These are phyloP conservation scores for Adansonia grandidieri DNA, from an alignment of 441 rosid species.

Conservation along the genomic window DNA sequence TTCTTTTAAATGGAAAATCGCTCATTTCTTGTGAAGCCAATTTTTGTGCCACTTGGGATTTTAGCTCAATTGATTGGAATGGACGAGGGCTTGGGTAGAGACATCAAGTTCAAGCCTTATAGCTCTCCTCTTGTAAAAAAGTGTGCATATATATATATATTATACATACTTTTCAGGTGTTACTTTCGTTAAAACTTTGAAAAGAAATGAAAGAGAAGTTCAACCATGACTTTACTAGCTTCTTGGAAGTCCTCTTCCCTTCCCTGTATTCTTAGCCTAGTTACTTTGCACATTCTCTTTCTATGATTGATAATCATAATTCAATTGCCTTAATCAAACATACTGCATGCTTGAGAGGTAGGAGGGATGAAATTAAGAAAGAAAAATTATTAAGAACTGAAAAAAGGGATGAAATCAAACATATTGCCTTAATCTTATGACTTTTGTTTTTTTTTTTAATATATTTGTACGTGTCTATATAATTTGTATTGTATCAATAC, in stretches of 20 bases:
- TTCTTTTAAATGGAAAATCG: constrained; percentile 23
- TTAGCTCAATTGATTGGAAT: neutral
- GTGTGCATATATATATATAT: neutral
- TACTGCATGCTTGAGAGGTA: too few relatives aligned
- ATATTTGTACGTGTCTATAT: too few relatives aligned
- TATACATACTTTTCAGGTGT: neutral
- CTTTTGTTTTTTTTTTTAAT: too few relatives aligned
- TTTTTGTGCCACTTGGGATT: constrained; percentile 23
- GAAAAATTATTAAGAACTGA: too few relatives aligned
- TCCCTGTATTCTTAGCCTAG: neutral
- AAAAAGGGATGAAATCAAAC: too few relatives aligned
- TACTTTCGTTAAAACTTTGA: neutral
- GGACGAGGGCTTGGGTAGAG: neutral
- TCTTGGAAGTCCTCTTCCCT: neutral
- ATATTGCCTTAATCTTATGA: too few relatives aligned
- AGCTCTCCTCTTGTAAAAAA: neutral
- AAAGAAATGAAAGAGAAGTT: neutral
- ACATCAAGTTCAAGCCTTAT: neutral
- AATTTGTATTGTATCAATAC: too few relatives aligned
- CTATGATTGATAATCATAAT: too few relatives aligned
- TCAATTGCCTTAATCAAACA: too few relatives aligned
- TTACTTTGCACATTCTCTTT: too few relatives aligned
- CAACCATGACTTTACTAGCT: neutral
- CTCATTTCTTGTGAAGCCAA: constrained; percentile 38
- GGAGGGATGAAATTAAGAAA: too few relatives aligned